Evolutionary conservation across 495 filamentous ascomycete genomes (phyloP).

Genomic region (Daldinia decipiens): DNA sequence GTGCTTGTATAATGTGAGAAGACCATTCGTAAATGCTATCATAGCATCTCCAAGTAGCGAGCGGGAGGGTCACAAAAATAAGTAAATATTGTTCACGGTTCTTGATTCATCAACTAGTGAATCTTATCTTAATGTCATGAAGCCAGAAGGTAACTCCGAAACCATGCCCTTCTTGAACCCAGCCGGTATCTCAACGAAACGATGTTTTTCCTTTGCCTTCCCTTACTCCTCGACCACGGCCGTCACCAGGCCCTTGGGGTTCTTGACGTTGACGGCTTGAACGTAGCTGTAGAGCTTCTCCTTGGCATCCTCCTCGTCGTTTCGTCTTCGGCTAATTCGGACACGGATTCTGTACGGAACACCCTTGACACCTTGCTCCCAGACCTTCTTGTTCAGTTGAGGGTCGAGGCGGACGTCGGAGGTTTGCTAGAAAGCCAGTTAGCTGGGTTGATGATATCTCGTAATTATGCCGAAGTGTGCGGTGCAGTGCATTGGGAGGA

Average conservation of each 20-base stretch:
- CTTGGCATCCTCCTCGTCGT: slow-evolving; percentile 99
- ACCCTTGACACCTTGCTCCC: slow-evolving; percentile 98
- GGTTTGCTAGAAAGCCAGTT: slow-evolving; percentile 75
- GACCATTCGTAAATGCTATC: neutral
- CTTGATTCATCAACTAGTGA: slow-evolving; percentile 61
- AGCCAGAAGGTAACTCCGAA: slow-evolving; percentile 59
- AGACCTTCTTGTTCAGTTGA: slow-evolving; percentile 99
- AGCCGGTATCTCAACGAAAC: slow-evolving; percentile 52
- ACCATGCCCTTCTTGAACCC: slow-evolving; percentile 60
- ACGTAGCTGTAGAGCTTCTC: slow-evolving; percentile 99
- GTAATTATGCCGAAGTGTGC: neutral
- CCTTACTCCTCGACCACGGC: slow-evolving; percentile 72
- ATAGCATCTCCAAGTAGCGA: neutral
- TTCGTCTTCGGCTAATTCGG: slow-evolving; percentile 98
- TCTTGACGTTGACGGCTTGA: slow-evolving; percentile 99
- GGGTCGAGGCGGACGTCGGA: slow-evolving; percentile 97
- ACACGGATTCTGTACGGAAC: slow-evolving; percentile 95
- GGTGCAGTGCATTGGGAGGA: neutral
- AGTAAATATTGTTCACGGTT: slow-evolving; percentile 45
- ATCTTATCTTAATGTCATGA: slow-evolving; percentile 65
- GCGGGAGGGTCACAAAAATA: slow-evolving; percentile 8
- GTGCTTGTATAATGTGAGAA: neutral
- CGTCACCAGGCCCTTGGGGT: slow-evolving; percentile 95
- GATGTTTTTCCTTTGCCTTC: slow-evolving; percentile 45
- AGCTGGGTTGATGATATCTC: slow-evolving; percentile 10